phyloP scores from a whole-genome alignment of 2,329 filamentous ascomycete species.

The Ilyonectria mors-panacis region DNA sequence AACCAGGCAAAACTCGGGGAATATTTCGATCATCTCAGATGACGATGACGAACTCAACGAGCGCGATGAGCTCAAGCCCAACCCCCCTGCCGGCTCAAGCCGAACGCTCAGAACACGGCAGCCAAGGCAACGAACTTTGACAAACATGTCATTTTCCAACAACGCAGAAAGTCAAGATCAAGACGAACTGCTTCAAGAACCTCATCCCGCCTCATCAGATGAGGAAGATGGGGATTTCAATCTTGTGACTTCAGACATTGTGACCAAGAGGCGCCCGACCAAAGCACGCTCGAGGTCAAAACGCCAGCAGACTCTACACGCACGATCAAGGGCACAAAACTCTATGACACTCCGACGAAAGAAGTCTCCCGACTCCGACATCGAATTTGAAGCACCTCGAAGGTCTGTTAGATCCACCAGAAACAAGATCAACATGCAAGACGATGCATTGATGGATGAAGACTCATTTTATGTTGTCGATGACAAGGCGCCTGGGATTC shows the following conservation, averaged over 20 bases:
- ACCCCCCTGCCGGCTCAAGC: conserved; percentile 21
- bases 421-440: conserved; percentile 62
- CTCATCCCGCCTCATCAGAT: conserved; percentile 46
- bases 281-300: conserved; percentile 41
- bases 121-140: conserved; percentile 45
- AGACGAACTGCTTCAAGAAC: conserved; percentile 53
- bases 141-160: conserved; percentile 45
- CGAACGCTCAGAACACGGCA: conserved; percentile 47
- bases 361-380: conserved; percentile 58
- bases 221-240: conserved; percentile 54
- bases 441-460: conserved; percentile 71
- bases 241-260: conserved; percentile 57
- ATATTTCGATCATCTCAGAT: conserved; percentile 31
- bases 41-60: conserved; percentile 43
- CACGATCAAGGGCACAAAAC: conserved; percentile 24
- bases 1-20: conserved; percentile 30
- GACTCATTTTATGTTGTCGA: conserved; percentile 68
- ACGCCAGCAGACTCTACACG: conserved; percentile 37
- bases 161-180: conserved; percentile 42
- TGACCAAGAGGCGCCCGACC: conserved; percentile 37
- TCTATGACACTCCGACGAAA: conserved; percentile 33
- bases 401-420: conserved; percentile 65
- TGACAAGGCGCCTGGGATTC: conserved; percentile 58
- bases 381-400: conserved; percentile 68
- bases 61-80: conserved; percentile 27